Evolutionary conservation across 257 asterid species (phyloP).

Genomic region (Penstemon barbatus): DNA sequence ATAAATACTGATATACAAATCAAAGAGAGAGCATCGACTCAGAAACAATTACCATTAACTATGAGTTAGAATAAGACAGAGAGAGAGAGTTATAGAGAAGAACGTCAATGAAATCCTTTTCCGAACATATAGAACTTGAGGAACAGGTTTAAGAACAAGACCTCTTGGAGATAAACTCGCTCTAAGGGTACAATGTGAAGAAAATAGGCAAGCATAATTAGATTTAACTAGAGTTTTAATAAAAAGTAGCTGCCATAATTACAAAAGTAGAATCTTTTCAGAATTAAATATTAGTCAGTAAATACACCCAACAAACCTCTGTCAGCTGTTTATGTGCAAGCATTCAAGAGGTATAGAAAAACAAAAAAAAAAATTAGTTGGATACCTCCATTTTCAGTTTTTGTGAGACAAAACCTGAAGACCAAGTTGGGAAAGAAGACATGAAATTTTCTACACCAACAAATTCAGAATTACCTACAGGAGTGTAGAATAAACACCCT

Average conservation of each 20-base stretch:
- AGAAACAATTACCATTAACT: too few species aligned
- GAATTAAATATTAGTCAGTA: constrained; percentile 25
- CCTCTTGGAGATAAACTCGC: background rate
- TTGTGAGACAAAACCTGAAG: constrained; percentile 14
- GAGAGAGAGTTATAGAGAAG: background rate
- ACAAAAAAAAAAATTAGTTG: background rate
- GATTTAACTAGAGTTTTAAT: constrained; percentile 20
- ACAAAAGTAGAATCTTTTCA: constrained; percentile 29
- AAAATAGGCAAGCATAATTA: constrained; percentile 8
- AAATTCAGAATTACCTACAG: constrained; percentile 25
- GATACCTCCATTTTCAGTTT: background rate
- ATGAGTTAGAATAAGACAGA: background rate
- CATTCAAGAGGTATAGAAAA: background rate
- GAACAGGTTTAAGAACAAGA: background rate
- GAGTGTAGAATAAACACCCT: constrained; percentile 18
- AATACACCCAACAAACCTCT: constrained; percentile 30
- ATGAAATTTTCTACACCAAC: constrained; percentile 1
- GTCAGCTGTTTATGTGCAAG: constrained; percentile 29
- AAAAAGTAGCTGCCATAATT: constrained; percentile 8
- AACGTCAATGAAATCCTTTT: too few species aligned
- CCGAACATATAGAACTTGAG: too few species aligned
- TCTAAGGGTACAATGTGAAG: background rate
- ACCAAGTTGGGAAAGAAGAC: constrained; percentile 23
- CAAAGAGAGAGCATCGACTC: background rate
- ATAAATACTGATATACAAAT: too few species aligned